Percentiles rank a stretch among this genome's conserved stretches.
phyloP scores from a whole-genome alignment of 2,329 filamentous ascomycete species.

The Neurospora crassa region DNA sequence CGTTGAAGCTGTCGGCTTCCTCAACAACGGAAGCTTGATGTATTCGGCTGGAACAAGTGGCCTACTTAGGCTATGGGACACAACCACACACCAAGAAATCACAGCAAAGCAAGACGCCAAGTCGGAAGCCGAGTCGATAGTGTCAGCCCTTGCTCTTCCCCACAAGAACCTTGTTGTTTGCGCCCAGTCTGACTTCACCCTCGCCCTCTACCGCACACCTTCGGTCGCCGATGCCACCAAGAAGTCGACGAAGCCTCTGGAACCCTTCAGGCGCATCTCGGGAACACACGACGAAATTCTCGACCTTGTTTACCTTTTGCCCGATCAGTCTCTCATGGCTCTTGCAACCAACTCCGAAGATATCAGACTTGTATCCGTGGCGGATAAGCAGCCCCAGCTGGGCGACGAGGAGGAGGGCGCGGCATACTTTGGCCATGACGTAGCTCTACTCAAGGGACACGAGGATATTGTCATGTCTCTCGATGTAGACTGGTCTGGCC shows the following conservation, averaged over 20 bases:
- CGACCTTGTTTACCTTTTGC: conserved; percentile 78
- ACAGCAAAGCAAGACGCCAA: conserved; percentile 60
- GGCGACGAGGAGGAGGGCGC: conserved; percentile 20
- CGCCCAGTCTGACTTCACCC: conserved; percentile 80
- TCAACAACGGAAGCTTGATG: conserved; percentile 59
- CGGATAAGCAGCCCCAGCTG: conserved; percentile 25
- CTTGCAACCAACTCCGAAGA: conserved; percentile 94
- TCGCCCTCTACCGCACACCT: conserved; percentile 57
- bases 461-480: conserved; percentile 93
- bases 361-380: conserved; percentile 73
- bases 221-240: conserved; percentile 27
- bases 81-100: conserved; percentile 66
- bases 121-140: conserved; percentile 55
- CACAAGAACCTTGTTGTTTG: conserved; percentile 64
- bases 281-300: conserved; percentile 98
- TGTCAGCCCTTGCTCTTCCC: conserved; percentile 59
- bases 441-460: conserved; percentile 79
- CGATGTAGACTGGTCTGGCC: conserved; percentile 91
- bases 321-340: conserved; percentile 72
- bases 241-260: conserved; percentile 21
- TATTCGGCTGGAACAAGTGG: conserved; percentile 83
- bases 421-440: conserved; percentile 79
- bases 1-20: conserved; percentile 74
- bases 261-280: conserved; percentile 68
- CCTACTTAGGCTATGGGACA: conserved; percentile 73